Evolutionary conservation across 805 yeast genomes (phyloP).

Genomic region (Clavispora fructus): DNA sequence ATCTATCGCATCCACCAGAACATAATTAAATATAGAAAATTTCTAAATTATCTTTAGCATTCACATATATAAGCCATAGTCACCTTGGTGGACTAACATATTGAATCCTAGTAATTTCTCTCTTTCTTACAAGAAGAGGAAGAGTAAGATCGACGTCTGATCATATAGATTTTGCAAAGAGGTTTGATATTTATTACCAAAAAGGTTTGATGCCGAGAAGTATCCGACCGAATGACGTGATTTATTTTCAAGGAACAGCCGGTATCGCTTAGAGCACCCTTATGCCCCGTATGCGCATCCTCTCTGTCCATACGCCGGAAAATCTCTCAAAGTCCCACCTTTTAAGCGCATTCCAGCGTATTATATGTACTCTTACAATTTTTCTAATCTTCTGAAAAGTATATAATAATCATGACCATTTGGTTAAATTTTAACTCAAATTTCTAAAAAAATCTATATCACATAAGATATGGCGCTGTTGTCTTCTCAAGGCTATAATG

Average conservation of each 20-base stretch:
- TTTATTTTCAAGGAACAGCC: no score
- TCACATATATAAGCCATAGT: no score
- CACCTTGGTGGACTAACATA: no score
- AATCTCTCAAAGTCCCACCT: neutral
- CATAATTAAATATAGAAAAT: neutral
- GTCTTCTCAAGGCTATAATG: slow-evolving; percentile 32
- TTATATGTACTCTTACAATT: neutral
- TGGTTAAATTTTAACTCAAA: neutral
- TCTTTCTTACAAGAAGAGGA: no score
- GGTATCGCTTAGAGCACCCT: neutral
- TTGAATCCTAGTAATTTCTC: no score
- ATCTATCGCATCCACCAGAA: neutral
- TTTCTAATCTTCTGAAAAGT: neutral
- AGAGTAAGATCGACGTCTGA: no score
- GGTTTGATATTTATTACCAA: no score
- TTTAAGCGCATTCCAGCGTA: neutral
- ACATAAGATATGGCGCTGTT: slow-evolving; percentile 8
- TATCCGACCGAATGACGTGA: no score
- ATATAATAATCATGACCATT: neutral
- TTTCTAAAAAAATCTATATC: no score
- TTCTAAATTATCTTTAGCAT: no score
- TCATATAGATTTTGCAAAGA: no score
- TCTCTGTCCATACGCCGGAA: neutral
- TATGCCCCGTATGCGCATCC: neutral
- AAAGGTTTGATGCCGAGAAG: no score